These are phyloP conservation scores for Phaeolepiota aurea DNA, from an alignment of 768 basidiomycete genomes.

Conservation along the genomic window DNA sequence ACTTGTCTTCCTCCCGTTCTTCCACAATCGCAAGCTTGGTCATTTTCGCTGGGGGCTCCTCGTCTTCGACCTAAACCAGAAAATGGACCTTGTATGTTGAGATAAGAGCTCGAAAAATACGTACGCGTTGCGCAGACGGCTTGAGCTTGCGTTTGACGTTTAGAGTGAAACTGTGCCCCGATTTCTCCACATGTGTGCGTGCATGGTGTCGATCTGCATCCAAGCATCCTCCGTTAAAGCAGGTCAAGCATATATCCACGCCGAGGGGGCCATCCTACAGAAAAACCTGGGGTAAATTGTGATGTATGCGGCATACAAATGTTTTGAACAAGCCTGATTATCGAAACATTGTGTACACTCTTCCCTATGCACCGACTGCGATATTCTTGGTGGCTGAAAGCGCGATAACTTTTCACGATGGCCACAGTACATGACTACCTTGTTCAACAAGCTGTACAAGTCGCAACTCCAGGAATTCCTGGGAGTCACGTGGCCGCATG, in stretches of 20 bases:
- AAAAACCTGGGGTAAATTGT: slow-evolving; percentile 3
- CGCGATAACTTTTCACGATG: slow-evolving; percentile 43
- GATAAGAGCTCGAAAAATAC: slow-evolving; percentile 19
- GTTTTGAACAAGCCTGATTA: slow-evolving; percentile 52
- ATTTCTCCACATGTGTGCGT: slow-evolving; percentile 59
- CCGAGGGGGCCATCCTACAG: slow-evolving; percentile 63
- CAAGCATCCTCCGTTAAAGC: slow-evolving; percentile 92
- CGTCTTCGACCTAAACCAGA: slow-evolving; percentile 48
- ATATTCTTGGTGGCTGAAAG: slow-evolving; percentile 50
- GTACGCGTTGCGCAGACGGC: slow-evolving; percentile 53
- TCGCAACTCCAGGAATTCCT: background rate
- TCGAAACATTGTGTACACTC: slow-evolving; percentile 99
- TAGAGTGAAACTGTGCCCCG: slow-evolving; percentile 67
- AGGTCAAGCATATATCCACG: slow-evolving; percentile 82
- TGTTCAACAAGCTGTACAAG: slow-evolving; percentile 1
- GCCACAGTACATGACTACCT: slow-evolving; percentile 31
- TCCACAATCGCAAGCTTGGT: slow-evolving; percentile 83
- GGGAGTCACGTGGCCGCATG: background rate
- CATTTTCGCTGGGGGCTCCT: slow-evolving; percentile 85
- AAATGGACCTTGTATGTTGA: background rate
- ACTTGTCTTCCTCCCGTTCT: slow-evolving; percentile 86
- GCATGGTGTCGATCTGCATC: slow-evolving; percentile 61
- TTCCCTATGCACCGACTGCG: slow-evolving; percentile 76
- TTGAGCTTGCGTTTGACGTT: slow-evolving; percentile 74
- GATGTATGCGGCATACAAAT: slow-evolving; percentile 1